phyloP scores from a whole-genome alignment of 306 rosid species.

The Rosa chinensis region DNA sequence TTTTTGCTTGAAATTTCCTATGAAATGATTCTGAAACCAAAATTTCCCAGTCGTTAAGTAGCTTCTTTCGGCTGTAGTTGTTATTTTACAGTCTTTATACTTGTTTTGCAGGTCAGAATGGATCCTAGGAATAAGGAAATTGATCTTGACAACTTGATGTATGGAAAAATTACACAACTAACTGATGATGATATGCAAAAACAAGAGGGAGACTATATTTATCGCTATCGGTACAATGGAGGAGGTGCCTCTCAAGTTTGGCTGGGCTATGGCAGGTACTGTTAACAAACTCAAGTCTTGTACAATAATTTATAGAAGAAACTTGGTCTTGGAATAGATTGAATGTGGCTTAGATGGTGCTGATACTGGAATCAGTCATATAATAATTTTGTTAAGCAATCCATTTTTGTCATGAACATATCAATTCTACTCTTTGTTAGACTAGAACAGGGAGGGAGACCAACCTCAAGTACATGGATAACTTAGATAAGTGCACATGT shows the following conservation, averaged over 20 bases:
- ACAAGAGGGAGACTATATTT: constrained; percentile 87
- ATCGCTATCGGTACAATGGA: constrained; percentile 89
- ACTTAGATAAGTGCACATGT: neutral
- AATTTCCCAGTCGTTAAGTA: neutral
- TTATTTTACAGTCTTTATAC: constrained; percentile 9
- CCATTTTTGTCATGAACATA: neutral
- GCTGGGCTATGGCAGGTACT: constrained; percentile 93
- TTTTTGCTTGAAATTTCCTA: neutral
- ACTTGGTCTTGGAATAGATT: neutral
- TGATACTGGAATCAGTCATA: neutral
- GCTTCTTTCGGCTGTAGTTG: constrained; percentile 10
- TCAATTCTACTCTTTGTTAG: neutral
- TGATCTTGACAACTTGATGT: constrained; percentile 71
- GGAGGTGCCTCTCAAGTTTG: constrained; percentile 99
- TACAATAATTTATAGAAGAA: neutral
- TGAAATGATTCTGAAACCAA: neutral
- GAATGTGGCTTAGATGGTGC: neutral
- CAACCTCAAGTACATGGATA: neutral
- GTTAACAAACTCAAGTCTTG: neutral
- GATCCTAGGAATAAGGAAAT: constrained; percentile 84
- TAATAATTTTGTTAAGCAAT: neutral
- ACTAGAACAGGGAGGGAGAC: neutral
- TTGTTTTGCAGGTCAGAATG: constrained; percentile 66
- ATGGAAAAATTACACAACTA: constrained; percentile 59
- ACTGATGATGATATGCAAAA: constrained; percentile 75